Evolutionary conservation across 169 alveolate species (phyloP).

Genomic region (Plasmodium relictum): DNA sequence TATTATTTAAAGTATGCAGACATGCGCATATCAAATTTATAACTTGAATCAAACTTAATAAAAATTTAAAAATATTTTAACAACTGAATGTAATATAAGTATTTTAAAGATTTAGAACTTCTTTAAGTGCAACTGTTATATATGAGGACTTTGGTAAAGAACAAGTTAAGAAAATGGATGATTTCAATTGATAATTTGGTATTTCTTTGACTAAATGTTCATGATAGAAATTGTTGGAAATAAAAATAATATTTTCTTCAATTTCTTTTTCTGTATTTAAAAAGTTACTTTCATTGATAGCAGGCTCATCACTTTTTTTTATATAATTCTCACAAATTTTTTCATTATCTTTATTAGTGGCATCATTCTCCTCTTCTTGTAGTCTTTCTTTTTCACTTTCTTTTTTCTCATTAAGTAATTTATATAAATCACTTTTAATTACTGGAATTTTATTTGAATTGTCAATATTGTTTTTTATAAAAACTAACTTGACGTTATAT

Average conservation of each 20-base stretch:
- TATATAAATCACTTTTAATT: conserved; percentile 49
- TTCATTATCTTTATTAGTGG: neutral
- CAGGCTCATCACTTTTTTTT: neutral
- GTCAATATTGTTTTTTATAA: conserved; percentile 79
- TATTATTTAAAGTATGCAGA: too few species aligned
- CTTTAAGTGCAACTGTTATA: conserved; percentile 82
- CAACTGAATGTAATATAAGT: neutral
- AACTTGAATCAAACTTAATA: too few species aligned
- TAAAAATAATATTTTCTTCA: conserved; percentile 17
- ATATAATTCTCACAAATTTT: neutral
- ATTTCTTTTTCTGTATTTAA: conserved; percentile 2
- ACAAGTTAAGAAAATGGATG: conserved; percentile 78
- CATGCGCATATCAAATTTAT: too few species aligned
- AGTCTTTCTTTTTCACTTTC: neutral
- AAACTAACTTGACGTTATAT: conserved; percentile 82
- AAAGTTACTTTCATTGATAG: neutral
- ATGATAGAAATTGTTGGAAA: conserved; percentile 20
- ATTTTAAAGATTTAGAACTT: conserved; percentile 65
- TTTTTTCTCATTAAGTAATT: conserved; percentile 12
- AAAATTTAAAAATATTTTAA: too few species aligned
- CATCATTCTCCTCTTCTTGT: neutral
- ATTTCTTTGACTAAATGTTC: conserved; percentile 61
- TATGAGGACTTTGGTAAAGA: conserved; percentile 82
- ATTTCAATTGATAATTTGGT: conserved; percentile 46
- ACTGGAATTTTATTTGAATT: conserved; percentile 79